Evolutionary conservation across 805 yeast genomes (phyloP).

Genomic region (Candida oleophila): DNA sequence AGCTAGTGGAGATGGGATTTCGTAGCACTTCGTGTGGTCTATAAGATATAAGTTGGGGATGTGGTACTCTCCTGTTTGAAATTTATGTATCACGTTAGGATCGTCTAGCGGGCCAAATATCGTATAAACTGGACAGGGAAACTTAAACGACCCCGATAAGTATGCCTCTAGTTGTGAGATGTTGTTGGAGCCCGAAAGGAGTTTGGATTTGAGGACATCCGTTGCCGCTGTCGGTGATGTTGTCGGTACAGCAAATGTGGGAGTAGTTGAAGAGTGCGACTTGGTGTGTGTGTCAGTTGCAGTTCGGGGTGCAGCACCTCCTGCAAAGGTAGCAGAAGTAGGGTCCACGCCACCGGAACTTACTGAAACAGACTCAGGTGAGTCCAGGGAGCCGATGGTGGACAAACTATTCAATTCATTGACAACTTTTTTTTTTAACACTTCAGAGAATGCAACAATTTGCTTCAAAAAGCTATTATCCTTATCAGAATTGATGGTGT

Average conservation of each 20-base stretch:
- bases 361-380: slow-evolving; percentile 7
- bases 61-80: slow-evolving; percentile 50
- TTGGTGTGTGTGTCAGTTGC: not conserved
- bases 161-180: slow-evolving; percentile 21
- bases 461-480: slow-evolving; percentile 57
- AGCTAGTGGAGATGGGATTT: slow-evolving; percentile 41
- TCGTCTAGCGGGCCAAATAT: slow-evolving; percentile 80
- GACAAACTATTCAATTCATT: slow-evolving; percentile 54
- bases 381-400: slow-evolving; percentile 20
- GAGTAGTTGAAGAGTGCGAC: not conserved
- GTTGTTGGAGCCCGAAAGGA: slow-evolving; percentile 6
- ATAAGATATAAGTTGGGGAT: slow-evolving; percentile 60
- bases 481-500: slow-evolving; percentile 52
- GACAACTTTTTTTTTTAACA: slow-evolving; percentile 48
- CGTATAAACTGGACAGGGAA: slow-evolving; percentile 69
- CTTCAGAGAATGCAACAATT: slow-evolving; percentile 64
- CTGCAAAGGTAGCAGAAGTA: not conserved
- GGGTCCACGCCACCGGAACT: not conserved
- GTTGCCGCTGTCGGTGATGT: slow-evolving; percentile 8
- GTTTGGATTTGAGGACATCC: slow-evolving; percentile 9
- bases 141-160: slow-evolving; percentile 33
- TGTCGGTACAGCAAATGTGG: not conserved
- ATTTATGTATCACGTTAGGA: slow-evolving; percentile 60
- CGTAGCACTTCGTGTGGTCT: slow-evolving; percentile 54
- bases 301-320: not conserved